Base-by-base conservation (phyloP, 2,329 filamentous ascomycete species). In the Aspergillus texensis region DNA sequence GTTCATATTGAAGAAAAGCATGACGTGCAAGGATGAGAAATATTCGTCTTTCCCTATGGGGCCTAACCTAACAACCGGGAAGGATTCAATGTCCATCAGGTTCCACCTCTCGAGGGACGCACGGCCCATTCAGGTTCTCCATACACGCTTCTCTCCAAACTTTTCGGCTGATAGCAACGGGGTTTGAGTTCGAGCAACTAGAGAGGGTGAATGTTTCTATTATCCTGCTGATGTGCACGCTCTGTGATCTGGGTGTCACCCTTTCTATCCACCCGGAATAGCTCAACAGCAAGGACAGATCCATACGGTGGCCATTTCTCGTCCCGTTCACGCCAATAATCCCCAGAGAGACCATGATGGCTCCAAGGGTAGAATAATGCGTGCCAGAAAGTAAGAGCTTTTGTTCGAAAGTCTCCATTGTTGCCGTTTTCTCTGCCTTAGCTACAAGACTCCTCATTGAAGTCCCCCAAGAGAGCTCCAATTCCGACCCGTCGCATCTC, bases 241-340 rank as follows among this genome's bases (percentile, higher is more conserved):
- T 12, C 32, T 34, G 32, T 10, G 11, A 12, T 34, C 32, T 34
- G 3, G 32, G 3, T 16, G 1, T 36, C 34, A 36, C 14, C 12
- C 34, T 36, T 36, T 5, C 34, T 16, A 36, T 14, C 34, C 12
- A 16, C 34, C 34, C 34, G 41, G 57, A 57, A 61, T 39, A 28
- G 26, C 24, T 61, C 59, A 39, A 61, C 34, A 24, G 53, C 39
- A 14, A 61, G 9, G 19, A 45, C 41, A 26, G 60, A 57, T 21
- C 43, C 60, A 34, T 52, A 54, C 6, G 46, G 48, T 10, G 46
- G 46, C 32, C 57, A 54, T 12, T 60, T 9, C 57, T 26, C 5
- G 30, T 16, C 30, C 30, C 8, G 4, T 19, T 19, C 12, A 28
- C 9, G 26, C 48, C n/a, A 26, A 60, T 19, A 3, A 48, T 12